Evolutionary conservation across 1,284 basidiomycete genomes (phyloP), one percentile per base, ranked within the genome.

Genomic region (Cryptococcus maquisensis): DNA sequence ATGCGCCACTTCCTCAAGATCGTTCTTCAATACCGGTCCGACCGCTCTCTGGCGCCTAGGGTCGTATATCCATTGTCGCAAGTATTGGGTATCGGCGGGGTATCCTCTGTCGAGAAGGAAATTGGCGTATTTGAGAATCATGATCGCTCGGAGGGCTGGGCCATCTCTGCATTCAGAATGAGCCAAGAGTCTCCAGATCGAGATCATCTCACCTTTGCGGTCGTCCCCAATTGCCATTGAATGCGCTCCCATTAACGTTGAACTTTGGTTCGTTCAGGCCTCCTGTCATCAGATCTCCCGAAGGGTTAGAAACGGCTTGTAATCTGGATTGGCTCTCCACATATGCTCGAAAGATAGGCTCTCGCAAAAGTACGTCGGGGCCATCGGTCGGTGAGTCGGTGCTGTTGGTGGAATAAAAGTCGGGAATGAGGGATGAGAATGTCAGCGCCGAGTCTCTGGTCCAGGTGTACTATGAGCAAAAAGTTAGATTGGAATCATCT

Each of bases 221-320:
- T 51, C 79, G 55, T 4, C 79, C 79, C 79, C 79, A 80, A 38
- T 56, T 50, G 5, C 62, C 75, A 2, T 56, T 62, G 63, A 78
- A 80, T 1, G 76, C 62, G 1, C 62, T 65, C 15, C 77, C 75
- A 56, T 79, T 65, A 6, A 75, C 71, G 24, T 78, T 47, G 59
- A 78, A 82, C 65, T 82, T 82, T 37, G 80, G 80, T 60, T 82
- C 81, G n/a, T 78, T 79, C 20, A 81, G 55, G 0, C 80, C 79
- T 9, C 80, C 80, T n/a, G 62, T 63, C 49, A 48, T 63, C 5
- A 78, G 72, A 10, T 74, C 72, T 9, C 80, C 80, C 1, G 76
- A 76, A 0, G 71, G 77, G 23, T 77, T 81, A 12, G 62, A 28
- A 18, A 64, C 51, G 24, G 64, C 62, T 64, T 81, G 80, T 38